phyloP scores from a whole-genome alignment of 2,329 filamentous ascomycete species.

The Apiospora sp. region DNA sequence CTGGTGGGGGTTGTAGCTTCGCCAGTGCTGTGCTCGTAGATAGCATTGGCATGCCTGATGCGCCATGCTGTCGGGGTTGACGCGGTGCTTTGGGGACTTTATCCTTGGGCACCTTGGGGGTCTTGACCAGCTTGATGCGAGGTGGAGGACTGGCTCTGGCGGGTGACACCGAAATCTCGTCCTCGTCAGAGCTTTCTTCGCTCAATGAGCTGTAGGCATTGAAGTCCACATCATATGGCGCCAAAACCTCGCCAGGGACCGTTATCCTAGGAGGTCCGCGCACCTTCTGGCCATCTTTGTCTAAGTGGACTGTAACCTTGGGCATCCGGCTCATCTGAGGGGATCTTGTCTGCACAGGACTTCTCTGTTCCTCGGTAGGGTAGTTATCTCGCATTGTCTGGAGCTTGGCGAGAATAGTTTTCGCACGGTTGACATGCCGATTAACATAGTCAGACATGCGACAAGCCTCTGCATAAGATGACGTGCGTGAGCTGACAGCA shows the following conservation, averaged over 20 bases:
- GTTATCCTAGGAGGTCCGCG: constrained; percentile 65
- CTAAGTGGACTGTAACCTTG: constrained; percentile 55
- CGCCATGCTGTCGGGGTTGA: constrained; percentile 44
- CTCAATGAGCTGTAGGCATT: constrained; percentile 63
- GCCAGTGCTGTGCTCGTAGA: constrained; percentile 51
- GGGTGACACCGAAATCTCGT: constrained; percentile 51
- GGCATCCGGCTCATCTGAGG: constrained; percentile 58
- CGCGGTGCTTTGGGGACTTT: constrained; percentile 43
- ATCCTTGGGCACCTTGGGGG: constrained; percentile 55
- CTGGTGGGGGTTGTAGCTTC: constrained; percentile 64
- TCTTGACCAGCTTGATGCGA: constrained; percentile 60
- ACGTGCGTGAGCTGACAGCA: constrained; percentile 63
- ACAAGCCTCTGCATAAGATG: constrained; percentile 67
- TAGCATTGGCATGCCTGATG: constrained; percentile 37
- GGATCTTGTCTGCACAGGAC: constrained; percentile 60
- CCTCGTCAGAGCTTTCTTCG: constrained; percentile 61
- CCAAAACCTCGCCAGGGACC: constrained; percentile 71
- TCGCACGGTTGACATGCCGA: constrained; percentile 67
- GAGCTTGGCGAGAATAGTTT: constrained; percentile 65
- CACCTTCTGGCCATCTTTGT: constrained; percentile 54
- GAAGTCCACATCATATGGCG: constrained; percentile 71
- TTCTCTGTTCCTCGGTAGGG: constrained; percentile 60
- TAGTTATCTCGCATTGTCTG: constrained; percentile 68
- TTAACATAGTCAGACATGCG: constrained; percentile 71
- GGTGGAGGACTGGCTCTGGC: constrained; percentile 47